Evolutionary conservation across 2,329 filamentous ascomycete genomes (phyloP), one percentile per base, ranked within the genome.

Genomic region (Didymella glomerata): DNA sequence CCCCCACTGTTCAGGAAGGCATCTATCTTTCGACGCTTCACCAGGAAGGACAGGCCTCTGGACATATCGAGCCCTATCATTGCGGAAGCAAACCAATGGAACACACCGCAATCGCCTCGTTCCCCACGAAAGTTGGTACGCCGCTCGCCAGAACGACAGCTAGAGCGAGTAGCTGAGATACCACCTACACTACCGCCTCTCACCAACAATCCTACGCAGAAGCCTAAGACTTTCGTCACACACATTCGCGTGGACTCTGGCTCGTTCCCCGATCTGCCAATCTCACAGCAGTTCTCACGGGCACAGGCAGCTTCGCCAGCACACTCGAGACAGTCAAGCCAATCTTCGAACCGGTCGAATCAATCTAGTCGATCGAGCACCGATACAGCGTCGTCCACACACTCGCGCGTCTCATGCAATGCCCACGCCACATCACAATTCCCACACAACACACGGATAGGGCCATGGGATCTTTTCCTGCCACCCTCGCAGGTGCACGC

Each of bases 381-480:
- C 52, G 50, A 32, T 44, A 49, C 45, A 32, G 44, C 61, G n/a
- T 38, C 48, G 2, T 48, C 25, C 10, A 44, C 60, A 38, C 53
- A 53, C 42, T 50, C 45, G 42, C 61, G 64, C 55, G 46, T 69
- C 20, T 51, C 53, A 42, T 58, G 63, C n/a, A 58, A 30, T 13
- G 59, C 62, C 4, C 38, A 72, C 70, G 11, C 71, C 66, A 32
- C 30, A 44, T 28, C 48, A 38, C 25, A 48, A 44, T 30, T 55
- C 34, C 36, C 48, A 48, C 24, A 48, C 32, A 58, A 48, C 28
- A 65, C 63, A 3, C 45, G 60, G 27, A 73, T 73, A 24, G 63
- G 62, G 0, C 22, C 66, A 2, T 76, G 73, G 73, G 66, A 75
- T 41, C 54, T 76, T n/a, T 74, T 69, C 60, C 66, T 76, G 9